Base-by-base conservation (phyloP, 495 filamentous ascomycete genomes). In the Lophiostoma macrostomum region DNA sequence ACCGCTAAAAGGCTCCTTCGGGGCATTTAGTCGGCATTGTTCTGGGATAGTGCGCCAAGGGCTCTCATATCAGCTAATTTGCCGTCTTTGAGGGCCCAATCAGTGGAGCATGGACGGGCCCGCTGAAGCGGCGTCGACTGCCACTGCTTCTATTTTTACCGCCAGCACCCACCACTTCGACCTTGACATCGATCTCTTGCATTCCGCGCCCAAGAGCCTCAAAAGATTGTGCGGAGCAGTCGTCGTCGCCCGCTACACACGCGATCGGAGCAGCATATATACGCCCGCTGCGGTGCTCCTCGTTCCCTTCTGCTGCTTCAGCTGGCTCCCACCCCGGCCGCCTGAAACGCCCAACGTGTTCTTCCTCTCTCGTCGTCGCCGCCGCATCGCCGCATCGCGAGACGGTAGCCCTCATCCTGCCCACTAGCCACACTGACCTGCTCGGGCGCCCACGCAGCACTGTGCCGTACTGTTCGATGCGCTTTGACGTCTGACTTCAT, bases 311-410 rank as follows among this genome's bases (percentile, higher is more conserved):
- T 41, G 36, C 35, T 7, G 22, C 28, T 37, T n/a, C n/a, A n/a
- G n/a, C n/a, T n/a, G n/a, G n/a, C n/a, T n/a, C n/a, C n/a, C n/a
- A n/a, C 36, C 37, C 18, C 34, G 13, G 25, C 19, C 28, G 44
- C 28, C 53, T 50, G 45, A 50, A 50, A 50, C 53, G 39, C 22
- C 35, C 25, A 44, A 50, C 53, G 53, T 57, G 53, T 36, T 50
- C 53, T 27, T 41, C 35, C 11, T 47, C 53, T 20, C n/a, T 42
- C 39, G 22, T 18, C 16, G 39, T 56, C 45, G 46, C 46, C 38
- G 45, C 45, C 46, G 38, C 45, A 4, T 7, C 18, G 25, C 27
- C 23, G 41, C 40, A 46, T 31, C 41, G 19, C 29, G 35, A 27
- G 27, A 28, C 30, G 22, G 18, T 35, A 30, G 19, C 23, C 29